These are phyloP conservation scores for Backusella australiensis DNA, from an alignment of 192 early-diverging fungal genomes.

Conservation along the genomic window DNA sequence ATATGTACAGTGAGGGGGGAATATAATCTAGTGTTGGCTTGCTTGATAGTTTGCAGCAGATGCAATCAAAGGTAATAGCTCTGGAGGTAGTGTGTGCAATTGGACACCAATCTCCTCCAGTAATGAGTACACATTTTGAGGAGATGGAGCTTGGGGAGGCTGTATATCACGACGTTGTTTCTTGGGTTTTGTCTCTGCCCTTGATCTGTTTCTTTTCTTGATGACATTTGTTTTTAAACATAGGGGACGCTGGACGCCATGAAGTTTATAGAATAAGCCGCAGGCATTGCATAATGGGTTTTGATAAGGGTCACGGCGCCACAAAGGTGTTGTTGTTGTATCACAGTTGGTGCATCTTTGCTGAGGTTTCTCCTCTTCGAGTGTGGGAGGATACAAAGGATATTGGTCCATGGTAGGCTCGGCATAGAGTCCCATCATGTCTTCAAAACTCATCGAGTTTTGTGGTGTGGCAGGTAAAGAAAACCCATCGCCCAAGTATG, in stretches of 20 bases:
- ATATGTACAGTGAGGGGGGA: background rate
- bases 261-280: constrained; percentile 94
- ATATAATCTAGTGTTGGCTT: background rate
- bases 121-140: constrained; percentile 12
- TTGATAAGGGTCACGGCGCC: constrained; percentile 90
- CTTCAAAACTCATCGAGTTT: constrained; percentile 29
- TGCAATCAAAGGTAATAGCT: constrained; percentile 18
- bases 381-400: background rate
- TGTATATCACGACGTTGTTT: background rate
- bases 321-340: constrained; percentile 85
- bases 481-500: background rate
- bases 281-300: constrained; percentile 96
- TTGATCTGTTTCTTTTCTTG: constrained; percentile 80
- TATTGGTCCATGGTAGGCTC: background rate
- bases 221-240: constrained; percentile 89
- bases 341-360: constrained; percentile 27
- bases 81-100: constrained; percentile 16
- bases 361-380: background rate
- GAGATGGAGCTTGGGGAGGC: background rate
- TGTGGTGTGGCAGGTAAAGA: constrained; percentile 1
- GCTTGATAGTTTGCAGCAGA: constrained; percentile 24
- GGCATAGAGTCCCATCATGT: constrained; percentile 27
- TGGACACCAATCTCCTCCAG: constrained; percentile 23
- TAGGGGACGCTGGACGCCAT: constrained; percentile 84
- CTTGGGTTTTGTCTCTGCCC: background rate